phyloP scores from a whole-genome alignment of 305 asterid genomes.

The Fraxinus platypoda region DNA sequence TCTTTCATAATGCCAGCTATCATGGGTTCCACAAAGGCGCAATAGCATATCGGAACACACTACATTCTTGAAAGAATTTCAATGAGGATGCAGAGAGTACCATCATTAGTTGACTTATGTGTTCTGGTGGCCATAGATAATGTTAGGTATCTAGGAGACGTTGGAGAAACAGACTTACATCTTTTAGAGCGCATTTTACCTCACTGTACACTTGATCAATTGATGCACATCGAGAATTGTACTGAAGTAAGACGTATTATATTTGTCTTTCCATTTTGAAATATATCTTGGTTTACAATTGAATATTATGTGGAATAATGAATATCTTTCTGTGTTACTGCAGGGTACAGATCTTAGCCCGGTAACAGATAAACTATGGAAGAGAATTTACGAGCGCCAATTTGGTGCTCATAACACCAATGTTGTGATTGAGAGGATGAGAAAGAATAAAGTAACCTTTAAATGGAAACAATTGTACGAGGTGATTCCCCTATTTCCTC shows the following conservation, averaged over 20 bases:
- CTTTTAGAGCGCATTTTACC: slow-evolving; percentile 75
- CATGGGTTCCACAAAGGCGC: slow-evolving; percentile 30
- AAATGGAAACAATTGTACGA: slow-evolving; percentile 67
- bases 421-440: slow-evolving; percentile 51
- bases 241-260: slow-evolving; percentile 37
- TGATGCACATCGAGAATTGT: slow-evolving; percentile 63
- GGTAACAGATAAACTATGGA: slow-evolving; percentile 68
- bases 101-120: slow-evolving; percentile 82
- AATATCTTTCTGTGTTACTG: slow-evolving; percentile 25
- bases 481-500: slow-evolving; percentile 40
- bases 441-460: slow-evolving; percentile 38
- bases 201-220: slow-evolving; percentile 71
- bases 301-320: slow-evolving; percentile 1
- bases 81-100: slow-evolving; percentile 37
- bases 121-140: slow-evolving; percentile 70
- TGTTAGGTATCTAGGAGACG: slow-evolving; percentile 80
- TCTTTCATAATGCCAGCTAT: not conserved
- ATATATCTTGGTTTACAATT: slow-evolving; percentile 1
- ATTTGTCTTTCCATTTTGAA: slow-evolving; percentile 1
- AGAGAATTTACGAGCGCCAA: slow-evolving; percentile 49
- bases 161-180: slow-evolving; percentile 73
- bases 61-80: not conserved
- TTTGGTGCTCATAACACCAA: slow-evolving; percentile 58
- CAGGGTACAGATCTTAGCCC: slow-evolving; percentile 91
- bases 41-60: not conserved